Percentiles rank a stretch among this genome's conserved stretches.
Evolutionary conservation across 78 protist genomes (phyloP).

Genomic region (Dictyostelium firmibasis): DNA sequence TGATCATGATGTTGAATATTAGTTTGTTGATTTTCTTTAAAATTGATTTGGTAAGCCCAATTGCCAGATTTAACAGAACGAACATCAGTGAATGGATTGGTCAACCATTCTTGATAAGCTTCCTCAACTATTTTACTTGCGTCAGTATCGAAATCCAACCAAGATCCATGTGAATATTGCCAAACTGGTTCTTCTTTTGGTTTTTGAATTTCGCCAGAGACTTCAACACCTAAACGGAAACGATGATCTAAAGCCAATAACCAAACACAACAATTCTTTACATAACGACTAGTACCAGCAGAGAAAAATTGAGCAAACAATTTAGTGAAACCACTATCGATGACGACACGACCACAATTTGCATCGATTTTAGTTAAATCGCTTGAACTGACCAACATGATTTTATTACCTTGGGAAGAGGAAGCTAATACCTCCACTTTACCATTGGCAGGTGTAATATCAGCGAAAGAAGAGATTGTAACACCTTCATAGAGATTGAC

Average conservation of each 20-base stretch:
- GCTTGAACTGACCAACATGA: background rate
- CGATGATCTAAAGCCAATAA: constrained; percentile 37
- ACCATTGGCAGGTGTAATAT: background rate
- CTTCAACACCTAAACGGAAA: constrained; percentile 37
- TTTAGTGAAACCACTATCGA: constrained; percentile 40
- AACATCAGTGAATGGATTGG: constrained; percentile 65
- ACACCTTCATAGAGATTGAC: constrained; percentile 23
- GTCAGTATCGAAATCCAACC: constrained; percentile 67
- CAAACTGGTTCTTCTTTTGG: constrained; percentile 18
- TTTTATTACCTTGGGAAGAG: background rate
- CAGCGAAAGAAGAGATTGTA: background rate
- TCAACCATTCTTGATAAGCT: constrained; percentile 51
- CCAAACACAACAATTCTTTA: constrained; percentile 45
- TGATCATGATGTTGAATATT: constrained; percentile 76
- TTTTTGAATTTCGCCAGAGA: background rate
- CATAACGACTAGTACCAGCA: constrained; percentile 30
- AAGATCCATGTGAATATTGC: constrained; percentile 55
- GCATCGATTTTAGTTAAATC: background rate
- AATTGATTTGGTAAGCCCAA: constrained; percentile 70
- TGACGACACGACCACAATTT: constrained; percentile 41
- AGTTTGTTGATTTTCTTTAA: constrained; percentile 52
- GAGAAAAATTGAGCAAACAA: background rate
- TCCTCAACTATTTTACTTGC: constrained; percentile 56
- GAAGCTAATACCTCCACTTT: constrained; percentile 7
- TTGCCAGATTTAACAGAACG: constrained; percentile 62